Evolutionary conservation across 306 rosid species (phyloP).

Genomic region (Pachyrhizus erosus): DNA sequence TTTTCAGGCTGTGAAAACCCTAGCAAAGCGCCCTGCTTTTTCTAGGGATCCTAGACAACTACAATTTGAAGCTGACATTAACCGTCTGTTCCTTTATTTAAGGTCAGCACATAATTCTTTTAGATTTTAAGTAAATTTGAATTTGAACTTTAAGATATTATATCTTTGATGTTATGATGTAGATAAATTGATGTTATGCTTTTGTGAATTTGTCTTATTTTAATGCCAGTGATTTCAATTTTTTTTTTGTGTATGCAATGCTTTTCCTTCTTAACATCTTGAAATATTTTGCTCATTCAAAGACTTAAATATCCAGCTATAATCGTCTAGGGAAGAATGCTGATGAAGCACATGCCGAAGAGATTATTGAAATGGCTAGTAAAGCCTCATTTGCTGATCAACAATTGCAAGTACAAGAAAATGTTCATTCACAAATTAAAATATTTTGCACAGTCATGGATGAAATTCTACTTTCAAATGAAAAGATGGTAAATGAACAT

Average conservation of each 20-base stretch:
- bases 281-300: constrained; percentile 47
- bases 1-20: constrained; percentile 67
- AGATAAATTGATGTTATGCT: constrained; percentile 1
- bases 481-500: constrained; percentile 49
- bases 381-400: constrained; percentile 76
- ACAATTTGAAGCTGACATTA: constrained; percentile 84
- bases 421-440: constrained; percentile 73
- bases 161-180: background rate
- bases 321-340: constrained; percentile 73
- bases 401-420: constrained; percentile 83
- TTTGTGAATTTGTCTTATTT: constrained; percentile 1
- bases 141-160: background rate
- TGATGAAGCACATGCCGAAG: constrained; percentile 68
- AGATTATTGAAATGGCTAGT: constrained; percentile 76
- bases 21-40: constrained; percentile 68
- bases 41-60: constrained; percentile 74
- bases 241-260: constrained; percentile 7
- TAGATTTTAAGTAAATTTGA: constrained; percentile 5
- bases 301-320: constrained; percentile 67
- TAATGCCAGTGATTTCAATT: constrained; percentile 5
- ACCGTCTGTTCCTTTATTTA: constrained; percentile 82
- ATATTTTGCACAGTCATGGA: constrained; percentile 70
- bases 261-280: constrained; percentile 12
- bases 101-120: constrained; percentile 51
- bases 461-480: constrained; percentile 71